phyloP scores from a whole-genome alignment of 2,329 filamentous ascomycete genomes.

The Colletotrichum sansevieriae region DNA sequence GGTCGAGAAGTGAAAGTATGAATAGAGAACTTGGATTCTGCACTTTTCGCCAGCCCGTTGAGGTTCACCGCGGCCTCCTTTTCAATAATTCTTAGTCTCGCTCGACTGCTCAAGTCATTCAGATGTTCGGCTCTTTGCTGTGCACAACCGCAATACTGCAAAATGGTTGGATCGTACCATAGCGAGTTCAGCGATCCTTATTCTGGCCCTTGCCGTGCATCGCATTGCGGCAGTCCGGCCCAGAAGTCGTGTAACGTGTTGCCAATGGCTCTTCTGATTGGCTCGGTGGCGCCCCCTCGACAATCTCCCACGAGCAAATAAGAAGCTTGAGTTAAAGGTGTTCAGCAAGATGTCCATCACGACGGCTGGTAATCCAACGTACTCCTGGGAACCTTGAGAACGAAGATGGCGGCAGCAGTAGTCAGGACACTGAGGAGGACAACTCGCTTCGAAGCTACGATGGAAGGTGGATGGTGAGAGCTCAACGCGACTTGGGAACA shows the following conservation, averaged over 20 bases:
- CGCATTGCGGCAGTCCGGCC: not conserved
- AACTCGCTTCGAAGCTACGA: no score
- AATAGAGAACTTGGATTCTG: not conserved
- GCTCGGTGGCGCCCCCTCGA: not conserved
- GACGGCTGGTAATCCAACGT: not conserved
- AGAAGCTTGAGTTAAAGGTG: not conserved
- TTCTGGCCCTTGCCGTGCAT: conserved; percentile 7
- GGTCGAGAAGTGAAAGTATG: not conserved
- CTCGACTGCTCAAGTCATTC: not conserved
- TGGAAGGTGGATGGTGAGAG: no score
- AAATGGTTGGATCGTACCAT: conserved; percentile 5
- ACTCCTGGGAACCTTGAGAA: not conserved
- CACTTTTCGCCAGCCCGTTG: not conserved
- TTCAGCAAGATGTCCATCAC: not conserved
- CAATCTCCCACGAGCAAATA: conserved; percentile 13
- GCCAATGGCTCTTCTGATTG: conserved; percentile 19
- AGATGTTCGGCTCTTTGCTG: not conserved
- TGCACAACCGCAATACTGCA: not conserved
- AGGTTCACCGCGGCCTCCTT: not conserved
- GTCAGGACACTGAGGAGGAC: no score
- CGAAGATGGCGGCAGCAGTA: no score
- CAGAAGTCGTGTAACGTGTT: conserved; percentile 20
- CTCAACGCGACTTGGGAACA: not conserved
- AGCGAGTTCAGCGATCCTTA: conserved; percentile 13
- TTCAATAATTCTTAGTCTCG: conserved; percentile 7